Percentiles rank a stretch among this genome's conserved stretches.
phyloP scores from a whole-genome alignment of 495 filamentous ascomycete species.

The Penicillium chermesinum region DNA sequence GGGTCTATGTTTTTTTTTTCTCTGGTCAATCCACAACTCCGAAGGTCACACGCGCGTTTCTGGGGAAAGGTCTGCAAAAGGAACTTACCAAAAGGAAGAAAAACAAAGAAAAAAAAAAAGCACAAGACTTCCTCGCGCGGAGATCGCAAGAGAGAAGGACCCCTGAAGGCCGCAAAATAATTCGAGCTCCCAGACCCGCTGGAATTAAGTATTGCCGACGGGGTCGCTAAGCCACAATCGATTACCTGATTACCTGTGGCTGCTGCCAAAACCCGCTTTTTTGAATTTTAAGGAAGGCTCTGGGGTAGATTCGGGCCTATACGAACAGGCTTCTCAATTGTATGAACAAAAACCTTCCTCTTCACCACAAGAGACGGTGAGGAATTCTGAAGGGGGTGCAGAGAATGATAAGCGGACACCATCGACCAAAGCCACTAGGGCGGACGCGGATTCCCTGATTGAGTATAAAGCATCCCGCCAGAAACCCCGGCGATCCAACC shows the following conservation, averaged over 20 bases:
- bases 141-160: conserved; percentile 15
- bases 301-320: no score
- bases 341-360: no score
- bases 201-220: conserved; percentile 33
- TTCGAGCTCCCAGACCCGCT: conserved; percentile 16
- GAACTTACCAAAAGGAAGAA: conserved; percentile 2
- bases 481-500: no score
- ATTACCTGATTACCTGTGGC: not conserved
- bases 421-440: not conserved
- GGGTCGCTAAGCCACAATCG: conserved; percentile 23
- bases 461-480: not conserved
- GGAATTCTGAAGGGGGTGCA: not conserved
- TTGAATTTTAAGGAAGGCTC: no score
- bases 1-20: conserved; percentile 9
- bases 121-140: conserved; percentile 6
- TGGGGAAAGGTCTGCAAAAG: not conserved
- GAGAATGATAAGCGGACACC: not conserved
- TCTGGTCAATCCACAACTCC: conserved; percentile 4
- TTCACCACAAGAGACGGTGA: no score
- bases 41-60: not conserved
- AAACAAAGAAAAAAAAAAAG: conserved; percentile 1
- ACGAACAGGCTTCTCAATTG: no score
- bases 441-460: not conserved
- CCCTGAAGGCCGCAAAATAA: conserved; percentile 31
- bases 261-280: no score